A percentile compares a stretch with the other conserved stretches of the same genome.
phyloP scores from a whole-genome alignment of 2,329 filamentous ascomycete species.

The Stachybotrys chlorohalonatus region DNA sequence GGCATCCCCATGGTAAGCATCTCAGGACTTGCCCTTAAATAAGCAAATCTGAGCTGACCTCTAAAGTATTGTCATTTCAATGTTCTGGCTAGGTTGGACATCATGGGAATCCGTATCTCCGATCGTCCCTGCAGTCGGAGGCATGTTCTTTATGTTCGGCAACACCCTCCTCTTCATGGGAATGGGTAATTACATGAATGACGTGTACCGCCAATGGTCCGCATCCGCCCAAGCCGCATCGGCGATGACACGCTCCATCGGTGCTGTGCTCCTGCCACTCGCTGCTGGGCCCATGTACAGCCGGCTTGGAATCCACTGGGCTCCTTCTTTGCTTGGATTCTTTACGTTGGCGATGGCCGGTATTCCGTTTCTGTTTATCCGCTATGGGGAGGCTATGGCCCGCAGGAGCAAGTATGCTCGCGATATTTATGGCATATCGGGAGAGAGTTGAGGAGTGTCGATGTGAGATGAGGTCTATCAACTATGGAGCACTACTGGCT shows the following conservation, averaged over 20 bases:
- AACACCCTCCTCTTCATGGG: conserved; percentile 24
- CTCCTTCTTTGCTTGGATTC: conserved; percentile 23
- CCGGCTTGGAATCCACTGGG: conserved; percentile 23
- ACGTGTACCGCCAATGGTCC: conserved; percentile 21
- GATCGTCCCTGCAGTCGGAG: conserved; percentile 27
- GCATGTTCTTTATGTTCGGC: conserved; percentile 32
- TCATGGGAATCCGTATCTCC: conserved; percentile 25
- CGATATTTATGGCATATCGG: not conserved
- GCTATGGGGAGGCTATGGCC: conserved; percentile 18
- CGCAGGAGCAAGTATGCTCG: conserved; percentile 13
- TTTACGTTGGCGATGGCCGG: conserved; percentile 18
- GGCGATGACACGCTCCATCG: conserved; percentile 21
- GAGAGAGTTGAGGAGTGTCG: too few relatives aligned
- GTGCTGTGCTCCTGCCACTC: conserved; percentile 22
- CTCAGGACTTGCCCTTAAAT: conserved; percentile 35
- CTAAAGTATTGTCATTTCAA: conserved; percentile 42
- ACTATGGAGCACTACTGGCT: too few relatives aligned
- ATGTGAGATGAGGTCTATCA: too few relatives aligned
- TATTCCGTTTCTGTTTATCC: conserved; percentile 22
- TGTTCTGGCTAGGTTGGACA: conserved; percentile 55
- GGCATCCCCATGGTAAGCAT: conserved; percentile 44
- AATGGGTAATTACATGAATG: conserved; percentile 25
- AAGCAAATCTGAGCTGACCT: conserved; percentile 7
- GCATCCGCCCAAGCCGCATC: conserved; percentile 25
- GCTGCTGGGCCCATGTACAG: conserved; percentile 21